Percentiles rank a stretch among this genome's conserved stretches.
phyloP scores from a whole-genome alignment of 2,329 filamentous ascomycete genomes.

The Gyromitra esculenta region DNA sequence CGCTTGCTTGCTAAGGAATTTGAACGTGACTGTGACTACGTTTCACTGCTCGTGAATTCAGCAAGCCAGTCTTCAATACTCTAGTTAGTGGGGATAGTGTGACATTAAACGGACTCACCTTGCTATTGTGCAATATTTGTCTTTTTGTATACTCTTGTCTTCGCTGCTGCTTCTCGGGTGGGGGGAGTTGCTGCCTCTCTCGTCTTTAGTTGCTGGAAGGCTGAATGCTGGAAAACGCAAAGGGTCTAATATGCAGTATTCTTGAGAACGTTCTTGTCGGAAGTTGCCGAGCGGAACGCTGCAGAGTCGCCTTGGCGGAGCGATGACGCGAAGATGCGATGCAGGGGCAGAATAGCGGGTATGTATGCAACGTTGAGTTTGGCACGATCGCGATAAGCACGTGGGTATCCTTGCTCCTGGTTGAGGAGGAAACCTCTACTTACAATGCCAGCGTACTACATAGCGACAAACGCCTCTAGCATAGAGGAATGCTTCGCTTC shows the following conservation, averaged over 20 bases:
- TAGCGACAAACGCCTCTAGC: too few species aligned
- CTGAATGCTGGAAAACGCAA: constrained; percentile 1
- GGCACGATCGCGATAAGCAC: too few species aligned
- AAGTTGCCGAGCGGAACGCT: constrained; percentile 6
- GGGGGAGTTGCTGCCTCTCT: too few species aligned
- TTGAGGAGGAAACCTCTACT: too few species aligned
- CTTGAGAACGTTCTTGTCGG: constrained; percentile 10
- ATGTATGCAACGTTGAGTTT: too few species aligned
- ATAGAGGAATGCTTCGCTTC: too few species aligned
- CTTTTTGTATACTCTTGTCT: neutral
- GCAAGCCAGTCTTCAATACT: constrained; percentile 24
- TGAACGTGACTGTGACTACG: neutral
- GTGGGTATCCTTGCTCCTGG: too few species aligned
- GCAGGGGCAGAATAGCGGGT: neutral
- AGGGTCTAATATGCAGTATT: neutral
- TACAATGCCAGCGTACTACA: too few species aligned
- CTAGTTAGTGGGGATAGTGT: constrained; percentile 2
- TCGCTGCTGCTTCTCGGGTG: neutral
- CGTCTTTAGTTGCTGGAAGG: constrained; percentile 21
- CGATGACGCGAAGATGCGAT: neutral
- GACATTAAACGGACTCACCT: constrained; percentile 24
- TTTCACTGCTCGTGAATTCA: constrained; percentile 3
- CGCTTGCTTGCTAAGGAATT: neutral
- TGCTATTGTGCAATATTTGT: neutral
- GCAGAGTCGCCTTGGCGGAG: constrained; percentile 2